Evolutionary conservation across 257 asterid genomes (phyloP).

Genomic region (Cinchona pubescens): DNA sequence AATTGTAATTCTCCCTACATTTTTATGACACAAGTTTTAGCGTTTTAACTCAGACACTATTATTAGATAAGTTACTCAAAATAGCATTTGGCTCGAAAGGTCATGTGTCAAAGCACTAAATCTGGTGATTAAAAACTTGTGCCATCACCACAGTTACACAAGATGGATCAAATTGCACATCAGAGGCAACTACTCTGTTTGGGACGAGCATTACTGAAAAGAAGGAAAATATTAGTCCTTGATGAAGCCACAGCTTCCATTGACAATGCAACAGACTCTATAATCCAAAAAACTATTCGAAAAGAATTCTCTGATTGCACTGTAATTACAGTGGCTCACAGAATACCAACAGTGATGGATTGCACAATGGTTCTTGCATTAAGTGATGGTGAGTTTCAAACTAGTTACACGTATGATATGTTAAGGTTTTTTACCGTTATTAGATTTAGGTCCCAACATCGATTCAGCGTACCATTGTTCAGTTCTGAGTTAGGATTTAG

Average conservation of each 20-base stretch:
- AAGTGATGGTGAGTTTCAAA: constrained; percentile 30
- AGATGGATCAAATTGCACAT: constrained; percentile 44
- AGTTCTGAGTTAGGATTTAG: too few species aligned
- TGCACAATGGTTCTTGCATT: constrained; percentile 37
- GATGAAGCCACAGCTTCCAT: constrained; percentile 49
- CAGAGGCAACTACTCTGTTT: constrained; percentile 38
- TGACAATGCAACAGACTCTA: constrained; percentile 35
- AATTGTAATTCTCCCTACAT: too few species aligned
- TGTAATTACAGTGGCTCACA: constrained; percentile 39
- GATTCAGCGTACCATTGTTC: too few species aligned
- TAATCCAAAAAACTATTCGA: constrained; percentile 28
- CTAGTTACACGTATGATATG: neutral
- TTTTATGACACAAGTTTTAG: too few species aligned
- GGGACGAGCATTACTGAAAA: constrained; percentile 33
- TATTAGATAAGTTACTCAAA: too few species aligned
- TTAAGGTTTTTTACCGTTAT: neutral
- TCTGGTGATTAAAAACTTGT: too few species aligned
- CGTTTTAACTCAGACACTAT: too few species aligned
- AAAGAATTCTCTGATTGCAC: constrained; percentile 34
- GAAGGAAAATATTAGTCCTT: constrained; percentile 33
- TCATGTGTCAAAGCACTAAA: too few species aligned
- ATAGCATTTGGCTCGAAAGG: too few species aligned
- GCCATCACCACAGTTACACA: constrained; percentile 18
- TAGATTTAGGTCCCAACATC: too few species aligned
- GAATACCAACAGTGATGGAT: constrained; percentile 43